These are phyloP conservation scores for Colletotrichum incanum DNA, from an alignment of 2,329 filamentous ascomycete genomes.

Conservation along the genomic window DNA sequence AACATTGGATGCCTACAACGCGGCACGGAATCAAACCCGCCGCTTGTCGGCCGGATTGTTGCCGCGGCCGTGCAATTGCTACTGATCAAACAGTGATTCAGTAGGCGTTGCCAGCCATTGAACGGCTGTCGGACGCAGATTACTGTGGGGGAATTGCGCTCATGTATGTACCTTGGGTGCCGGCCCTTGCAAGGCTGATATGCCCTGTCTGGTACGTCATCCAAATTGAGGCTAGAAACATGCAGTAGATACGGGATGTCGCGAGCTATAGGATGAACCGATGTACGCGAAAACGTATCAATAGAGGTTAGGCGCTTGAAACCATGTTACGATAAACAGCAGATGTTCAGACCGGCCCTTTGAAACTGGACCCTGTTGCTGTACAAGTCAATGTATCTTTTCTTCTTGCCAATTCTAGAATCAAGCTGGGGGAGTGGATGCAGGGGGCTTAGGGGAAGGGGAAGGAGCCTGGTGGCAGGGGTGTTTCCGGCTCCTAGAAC, in stretches of 20 bases:
- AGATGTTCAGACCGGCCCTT: not conserved
- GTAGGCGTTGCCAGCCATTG: slow-evolving; percentile 13
- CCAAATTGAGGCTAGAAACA: not conserved
- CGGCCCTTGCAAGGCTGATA: slow-evolving; percentile 13
- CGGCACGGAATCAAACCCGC: not conserved
- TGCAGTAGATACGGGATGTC: not conserved
- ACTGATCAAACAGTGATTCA: not conserved
- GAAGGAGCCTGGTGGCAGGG: slow-evolving; percentile 33
- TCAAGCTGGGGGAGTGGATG: slow-evolving; percentile 22
- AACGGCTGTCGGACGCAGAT: slow-evolving; percentile 1
- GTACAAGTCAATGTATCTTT: slow-evolving; percentile 41
- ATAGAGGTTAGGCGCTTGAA: not conserved
- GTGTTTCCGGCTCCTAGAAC: slow-evolving; percentile 32
- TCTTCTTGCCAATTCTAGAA: slow-evolving; percentile 44
- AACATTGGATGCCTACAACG: not conserved
- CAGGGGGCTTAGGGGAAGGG: slow-evolving; percentile 24
- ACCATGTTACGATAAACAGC: not conserved
- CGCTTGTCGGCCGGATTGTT: not conserved
- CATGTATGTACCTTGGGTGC: slow-evolving; percentile 1
- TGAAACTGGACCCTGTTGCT: not conserved
- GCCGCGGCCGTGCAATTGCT: not conserved
- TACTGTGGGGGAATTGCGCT: slow-evolving; percentile 27
- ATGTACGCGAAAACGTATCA: too few relatives aligned
- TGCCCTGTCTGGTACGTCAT: slow-evolving; percentile 38
- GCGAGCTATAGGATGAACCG: not conserved